Conservation (phyloP, 345 rosid genomes). For the Raphanus raphanistrum region DNA sequence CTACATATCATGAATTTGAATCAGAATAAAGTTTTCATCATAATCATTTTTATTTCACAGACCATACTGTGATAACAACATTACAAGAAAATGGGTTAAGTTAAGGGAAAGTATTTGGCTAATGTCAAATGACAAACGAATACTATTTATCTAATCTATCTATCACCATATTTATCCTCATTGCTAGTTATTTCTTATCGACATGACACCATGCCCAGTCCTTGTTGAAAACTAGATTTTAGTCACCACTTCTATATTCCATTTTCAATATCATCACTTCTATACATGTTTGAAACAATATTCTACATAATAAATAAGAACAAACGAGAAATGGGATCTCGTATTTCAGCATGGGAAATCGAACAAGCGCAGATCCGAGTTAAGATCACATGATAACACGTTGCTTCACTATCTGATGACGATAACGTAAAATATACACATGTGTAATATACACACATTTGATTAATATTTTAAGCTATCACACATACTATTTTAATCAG, state of each 20-base stretch:
- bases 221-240: background rate
- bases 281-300: background rate
- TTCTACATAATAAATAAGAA: slow-evolving; percentile 6
- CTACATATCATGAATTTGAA: background rate
- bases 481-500: background rate
- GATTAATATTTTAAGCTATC: background rate
- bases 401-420: slow-evolving; percentile 17
- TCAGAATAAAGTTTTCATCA: background rate
- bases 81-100: background rate
- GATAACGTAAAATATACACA: slow-evolving; percentile 13
- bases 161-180: background rate
- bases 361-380: slow-evolving; percentile 37
- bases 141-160: background rate
- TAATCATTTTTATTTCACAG: background rate
- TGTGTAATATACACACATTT: background rate
- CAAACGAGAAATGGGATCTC: slow-evolving; percentile 13
- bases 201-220: slow-evolving; percentile 1
- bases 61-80: background rate
- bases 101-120: background rate
- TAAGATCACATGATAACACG: slow-evolving; percentile 37
- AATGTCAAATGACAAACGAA: background rate
- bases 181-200: background rate
- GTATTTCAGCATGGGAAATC: slow-evolving; percentile 34
- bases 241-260: background rate
- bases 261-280: background rate